Conservation (phyloP, 2,329 filamentous ascomycete genomes). For the Talaromyces pinophilus region DNA sequence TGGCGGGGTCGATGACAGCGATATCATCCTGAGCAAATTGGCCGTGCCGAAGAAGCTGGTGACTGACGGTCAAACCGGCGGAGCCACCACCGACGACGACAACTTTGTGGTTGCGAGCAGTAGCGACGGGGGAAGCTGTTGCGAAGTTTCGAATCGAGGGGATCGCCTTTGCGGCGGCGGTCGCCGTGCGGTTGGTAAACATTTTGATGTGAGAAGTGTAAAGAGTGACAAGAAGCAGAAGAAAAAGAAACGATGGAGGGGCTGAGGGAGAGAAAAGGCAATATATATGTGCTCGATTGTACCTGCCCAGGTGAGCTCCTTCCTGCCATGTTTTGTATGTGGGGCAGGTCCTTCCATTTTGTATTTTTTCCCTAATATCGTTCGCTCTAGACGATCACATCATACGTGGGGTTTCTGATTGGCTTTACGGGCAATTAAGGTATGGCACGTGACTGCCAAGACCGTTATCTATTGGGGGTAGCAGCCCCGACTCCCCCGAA, state of each 20-base stretch:
- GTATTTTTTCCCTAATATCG: no score
- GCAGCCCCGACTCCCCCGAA: neutral
- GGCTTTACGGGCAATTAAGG: neutral
- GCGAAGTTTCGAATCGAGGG: constrained; percentile 27
- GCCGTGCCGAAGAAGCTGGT: constrained; percentile 65
- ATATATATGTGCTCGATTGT: neutral
- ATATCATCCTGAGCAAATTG: constrained; percentile 62
- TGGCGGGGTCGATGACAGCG: constrained; percentile 63
- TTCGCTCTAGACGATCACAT: neutral
- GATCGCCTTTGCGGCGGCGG: constrained; percentile 29
- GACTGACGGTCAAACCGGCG: constrained; percentile 65
- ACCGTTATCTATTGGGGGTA: neutral
- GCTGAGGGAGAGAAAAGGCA: neutral
- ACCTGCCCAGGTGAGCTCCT: neutral
- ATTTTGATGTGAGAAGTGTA: constrained; percentile 25
- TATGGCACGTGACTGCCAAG: constrained; percentile 10
- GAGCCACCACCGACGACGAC: constrained; percentile 68
- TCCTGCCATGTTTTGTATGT: neutral
- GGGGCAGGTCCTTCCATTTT: constrained; percentile 6
- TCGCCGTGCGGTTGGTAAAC: constrained; percentile 31
- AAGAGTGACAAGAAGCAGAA: neutral
- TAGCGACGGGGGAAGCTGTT: constrained; percentile 38
- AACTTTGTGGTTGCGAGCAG: constrained; percentile 59
- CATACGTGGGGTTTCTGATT: neutral
- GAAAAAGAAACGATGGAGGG: neutral